phyloP scores from a whole-genome alignment of 306 rosid genomes.

The Pterocarpus santalinus region DNA sequence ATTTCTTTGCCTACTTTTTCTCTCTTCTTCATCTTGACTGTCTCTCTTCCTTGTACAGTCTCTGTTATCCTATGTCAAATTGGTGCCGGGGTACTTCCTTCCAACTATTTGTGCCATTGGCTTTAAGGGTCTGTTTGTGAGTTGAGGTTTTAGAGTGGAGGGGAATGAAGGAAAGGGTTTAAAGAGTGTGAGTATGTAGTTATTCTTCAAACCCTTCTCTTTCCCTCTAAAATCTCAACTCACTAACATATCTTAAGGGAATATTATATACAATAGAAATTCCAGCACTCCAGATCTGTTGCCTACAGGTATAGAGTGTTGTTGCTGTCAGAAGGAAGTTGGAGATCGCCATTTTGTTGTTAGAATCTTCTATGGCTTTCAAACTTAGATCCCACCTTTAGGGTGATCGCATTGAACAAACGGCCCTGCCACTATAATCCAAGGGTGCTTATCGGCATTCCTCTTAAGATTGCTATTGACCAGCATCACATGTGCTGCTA shows the following conservation, averaged over 20 bases:
- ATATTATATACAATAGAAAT: not conserved
- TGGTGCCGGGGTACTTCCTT: conserved; percentile 5
- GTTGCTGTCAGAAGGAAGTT: conserved; percentile 14
- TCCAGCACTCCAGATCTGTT: not conserved
- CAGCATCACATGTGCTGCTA: conserved; percentile 32
- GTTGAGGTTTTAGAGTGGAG: too few relatives aligned
- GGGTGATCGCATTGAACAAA: not conserved
- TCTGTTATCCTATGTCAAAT: not conserved
- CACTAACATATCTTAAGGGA: too few relatives aligned
- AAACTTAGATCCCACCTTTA: not conserved
- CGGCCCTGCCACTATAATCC: not conserved
- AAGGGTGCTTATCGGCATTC: conserved; percentile 21
- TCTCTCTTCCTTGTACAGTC: not conserved
- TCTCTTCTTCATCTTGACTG: not conserved
- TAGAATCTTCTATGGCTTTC: conserved; percentile 22
- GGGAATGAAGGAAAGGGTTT: too few relatives aligned
- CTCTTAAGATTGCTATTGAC: not conserved
- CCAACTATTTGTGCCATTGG: not conserved
- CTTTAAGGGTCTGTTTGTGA: not conserved
- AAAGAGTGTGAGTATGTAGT: too few relatives aligned
- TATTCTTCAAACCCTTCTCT: too few relatives aligned
- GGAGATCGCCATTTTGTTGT: not conserved
- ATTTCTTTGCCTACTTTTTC: conserved; percentile 16
- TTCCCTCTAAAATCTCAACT: too few relatives aligned
- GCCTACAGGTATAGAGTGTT: not conserved